Conservation (phyloP, 257 asterid species). For the Lantana camara region DNA sequence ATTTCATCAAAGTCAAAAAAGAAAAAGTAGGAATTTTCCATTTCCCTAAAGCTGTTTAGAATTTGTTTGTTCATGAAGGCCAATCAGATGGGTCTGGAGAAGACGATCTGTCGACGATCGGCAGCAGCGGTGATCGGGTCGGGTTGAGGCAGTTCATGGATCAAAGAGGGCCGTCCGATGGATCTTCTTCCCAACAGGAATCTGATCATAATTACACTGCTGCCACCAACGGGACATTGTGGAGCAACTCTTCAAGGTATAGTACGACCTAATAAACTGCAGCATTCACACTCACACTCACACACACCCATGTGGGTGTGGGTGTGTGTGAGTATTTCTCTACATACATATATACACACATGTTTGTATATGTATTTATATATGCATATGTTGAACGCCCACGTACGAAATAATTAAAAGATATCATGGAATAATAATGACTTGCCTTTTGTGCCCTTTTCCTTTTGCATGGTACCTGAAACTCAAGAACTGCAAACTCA, state of each 20-base stretch:
- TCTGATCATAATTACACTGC: constrained; percentile 40
- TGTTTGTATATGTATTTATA: neutral
- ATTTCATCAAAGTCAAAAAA: too few relatives aligned
- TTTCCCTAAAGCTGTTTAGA: constrained; percentile 11
- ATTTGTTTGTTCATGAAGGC: constrained; percentile 39
- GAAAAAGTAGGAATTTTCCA: neutral
- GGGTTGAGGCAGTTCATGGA: constrained; percentile 54
- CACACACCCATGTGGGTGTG: constrained; percentile 20
- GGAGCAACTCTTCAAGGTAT: constrained; percentile 96
- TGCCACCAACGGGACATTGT: constrained; percentile 56
- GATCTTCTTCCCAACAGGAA: constrained; percentile 50
- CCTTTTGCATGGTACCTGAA: constrained; percentile 75
- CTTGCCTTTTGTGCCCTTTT: constrained; percentile 36
- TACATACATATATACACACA: neutral
- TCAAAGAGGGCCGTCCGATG: constrained; percentile 61
- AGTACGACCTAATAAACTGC: too few relatives aligned
- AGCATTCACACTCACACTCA: neutral
- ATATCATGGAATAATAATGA: constrained; percentile 30
- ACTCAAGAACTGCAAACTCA: constrained; percentile 42
- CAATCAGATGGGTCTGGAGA: constrained; percentile 97
- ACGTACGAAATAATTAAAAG: constrained; percentile 25
- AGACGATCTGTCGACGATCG: constrained; percentile 76
- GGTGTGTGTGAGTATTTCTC: constrained; percentile 3
- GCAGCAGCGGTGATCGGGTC: constrained; percentile 47
- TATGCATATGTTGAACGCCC: constrained; percentile 18